Evolutionary conservation across 495 filamentous ascomycete species (phyloP).

Genomic region (Acidomyces sp.): DNA sequence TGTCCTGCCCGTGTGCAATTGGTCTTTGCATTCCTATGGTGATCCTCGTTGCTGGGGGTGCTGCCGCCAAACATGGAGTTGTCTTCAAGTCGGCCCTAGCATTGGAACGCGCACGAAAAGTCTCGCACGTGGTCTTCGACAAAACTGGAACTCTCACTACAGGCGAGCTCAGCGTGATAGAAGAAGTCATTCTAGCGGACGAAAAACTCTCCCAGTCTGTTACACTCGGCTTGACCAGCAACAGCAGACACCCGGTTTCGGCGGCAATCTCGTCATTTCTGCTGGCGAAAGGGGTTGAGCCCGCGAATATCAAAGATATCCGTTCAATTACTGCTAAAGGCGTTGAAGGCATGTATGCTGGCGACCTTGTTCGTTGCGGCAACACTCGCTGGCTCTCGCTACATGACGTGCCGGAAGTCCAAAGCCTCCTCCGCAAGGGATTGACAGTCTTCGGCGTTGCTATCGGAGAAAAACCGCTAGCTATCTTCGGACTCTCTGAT

Average conservation of each 20-base stretch:
- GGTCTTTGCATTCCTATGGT: constrained; percentile 67
- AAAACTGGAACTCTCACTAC: constrained; percentile 70
- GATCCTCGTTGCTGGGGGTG: constrained; percentile 54
- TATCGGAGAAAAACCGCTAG: constrained; percentile 36
- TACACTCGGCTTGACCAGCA: constrained; percentile 37
- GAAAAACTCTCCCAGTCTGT: constrained; percentile 21
- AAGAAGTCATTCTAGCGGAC: constrained; percentile 25
- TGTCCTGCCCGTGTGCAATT: constrained; percentile 74
- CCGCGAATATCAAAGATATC: constrained; percentile 30
- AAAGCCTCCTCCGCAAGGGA: constrained; percentile 32
- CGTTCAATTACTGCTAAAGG: constrained; percentile 43
- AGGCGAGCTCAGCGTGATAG: constrained; percentile 42
- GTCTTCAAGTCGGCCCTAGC: constrained; percentile 54
- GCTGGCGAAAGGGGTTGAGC: constrained; percentile 16
- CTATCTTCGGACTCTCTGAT: constrained; percentile 49
- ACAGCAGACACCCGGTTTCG: constrained; percentile 59
- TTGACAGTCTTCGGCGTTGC: constrained; percentile 53
- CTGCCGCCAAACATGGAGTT: constrained; percentile 54
- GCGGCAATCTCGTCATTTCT: constrained; percentile 42
- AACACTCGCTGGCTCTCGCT: constrained; percentile 49
- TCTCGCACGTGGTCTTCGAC: constrained; percentile 64
- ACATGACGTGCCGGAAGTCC: constrained; percentile 30
- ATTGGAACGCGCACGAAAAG: constrained; percentile 50
- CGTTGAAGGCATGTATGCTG: constrained; percentile 29
- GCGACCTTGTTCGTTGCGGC: constrained; percentile 39